phyloP scores from a whole-genome alignment of 73 alveolate species.

The Symbiodinium natans region DNA sequence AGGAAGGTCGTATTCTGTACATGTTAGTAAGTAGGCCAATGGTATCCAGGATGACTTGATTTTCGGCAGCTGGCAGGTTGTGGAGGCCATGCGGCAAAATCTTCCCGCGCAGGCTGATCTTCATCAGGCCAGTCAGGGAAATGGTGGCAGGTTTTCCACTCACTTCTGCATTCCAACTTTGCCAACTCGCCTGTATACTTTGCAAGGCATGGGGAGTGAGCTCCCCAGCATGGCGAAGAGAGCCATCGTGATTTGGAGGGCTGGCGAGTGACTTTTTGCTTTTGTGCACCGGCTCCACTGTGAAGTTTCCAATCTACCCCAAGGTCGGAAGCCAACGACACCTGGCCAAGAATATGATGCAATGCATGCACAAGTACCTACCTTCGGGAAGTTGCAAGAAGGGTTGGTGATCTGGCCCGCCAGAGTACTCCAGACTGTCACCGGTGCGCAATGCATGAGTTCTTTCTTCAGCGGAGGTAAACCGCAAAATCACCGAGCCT shows the following conservation, averaged over 20 bases:
- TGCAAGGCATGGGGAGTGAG: not conserved
- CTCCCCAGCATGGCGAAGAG: not conserved
- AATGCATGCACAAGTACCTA: not conserved
- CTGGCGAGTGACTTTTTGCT: too few relatives aligned
- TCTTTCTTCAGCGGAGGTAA: constrained; percentile 33
- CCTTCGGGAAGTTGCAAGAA: not conserved
- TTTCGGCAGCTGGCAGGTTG: not conserved
- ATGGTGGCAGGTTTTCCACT: too few relatives aligned
- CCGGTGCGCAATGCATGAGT: not conserved
- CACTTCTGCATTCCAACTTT: too few relatives aligned
- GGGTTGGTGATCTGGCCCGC: not conserved
- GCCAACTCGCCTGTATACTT: not conserved
- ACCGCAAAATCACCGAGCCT: constrained; percentile 66
- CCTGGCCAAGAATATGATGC: constrained; percentile 9
- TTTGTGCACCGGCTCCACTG: too few relatives aligned
- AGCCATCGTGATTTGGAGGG: too few relatives aligned
- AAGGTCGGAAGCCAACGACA: constrained; percentile 84
- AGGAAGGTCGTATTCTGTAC: too few relatives aligned
- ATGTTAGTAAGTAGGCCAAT: too few relatives aligned
- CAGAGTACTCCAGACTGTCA: not conserved
- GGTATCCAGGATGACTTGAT: too few relatives aligned
- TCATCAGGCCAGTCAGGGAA: constrained; percentile 41
- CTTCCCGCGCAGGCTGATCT: constrained; percentile 39
- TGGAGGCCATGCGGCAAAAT: not conserved
- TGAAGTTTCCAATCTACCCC: too few relatives aligned